phyloP scores from a whole-genome alignment of 257 asterid genomes.

The Scutellaria baicalensis region DNA sequence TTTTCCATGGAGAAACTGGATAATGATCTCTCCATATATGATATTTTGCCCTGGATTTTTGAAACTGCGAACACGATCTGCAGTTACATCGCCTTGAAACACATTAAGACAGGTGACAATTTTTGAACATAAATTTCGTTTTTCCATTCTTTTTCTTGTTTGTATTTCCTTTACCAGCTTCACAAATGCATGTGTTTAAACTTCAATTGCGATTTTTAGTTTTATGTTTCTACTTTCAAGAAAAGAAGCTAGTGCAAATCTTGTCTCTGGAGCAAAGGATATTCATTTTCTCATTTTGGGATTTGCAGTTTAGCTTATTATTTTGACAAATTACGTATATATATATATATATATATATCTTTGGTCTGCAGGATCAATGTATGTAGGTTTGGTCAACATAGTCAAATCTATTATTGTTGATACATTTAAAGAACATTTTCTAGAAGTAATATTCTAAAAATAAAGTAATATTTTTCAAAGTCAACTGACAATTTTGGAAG shows the following conservation, averaged over 20 bases:
- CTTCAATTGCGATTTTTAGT: neutral
- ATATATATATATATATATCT: neutral
- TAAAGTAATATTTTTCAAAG: too few relatives aligned
- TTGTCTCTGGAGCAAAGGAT: conserved; percentile 23
- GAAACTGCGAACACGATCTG: neutral
- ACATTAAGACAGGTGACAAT: conserved; percentile 16
- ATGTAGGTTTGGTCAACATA: too few relatives aligned
- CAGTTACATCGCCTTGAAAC: conserved; percentile 18
- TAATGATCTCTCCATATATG: conserved; percentile 30
- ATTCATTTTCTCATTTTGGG: conserved; percentile 21
- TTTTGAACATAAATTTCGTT: conserved; percentile 1
- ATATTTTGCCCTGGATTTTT: neutral
- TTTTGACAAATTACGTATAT: neutral
- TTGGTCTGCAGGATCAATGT: neutral
- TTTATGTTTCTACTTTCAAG: neutral
- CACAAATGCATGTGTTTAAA: neutral
- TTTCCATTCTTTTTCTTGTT: neutral
- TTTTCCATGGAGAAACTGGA: conserved; percentile 22
- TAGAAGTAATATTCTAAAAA: too few relatives aligned
- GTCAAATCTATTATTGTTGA: too few relatives aligned
- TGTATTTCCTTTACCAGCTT: neutral
- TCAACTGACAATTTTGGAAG: too few relatives aligned
- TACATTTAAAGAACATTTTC: neutral
- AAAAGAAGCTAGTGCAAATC: conserved; percentile 10
- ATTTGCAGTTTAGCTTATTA: neutral